Evolutionary conservation across 176 grass and related monocot species (phyloP), one percentile per base, ranked within the genome.

Genomic region (Avena insularis): DNA sequence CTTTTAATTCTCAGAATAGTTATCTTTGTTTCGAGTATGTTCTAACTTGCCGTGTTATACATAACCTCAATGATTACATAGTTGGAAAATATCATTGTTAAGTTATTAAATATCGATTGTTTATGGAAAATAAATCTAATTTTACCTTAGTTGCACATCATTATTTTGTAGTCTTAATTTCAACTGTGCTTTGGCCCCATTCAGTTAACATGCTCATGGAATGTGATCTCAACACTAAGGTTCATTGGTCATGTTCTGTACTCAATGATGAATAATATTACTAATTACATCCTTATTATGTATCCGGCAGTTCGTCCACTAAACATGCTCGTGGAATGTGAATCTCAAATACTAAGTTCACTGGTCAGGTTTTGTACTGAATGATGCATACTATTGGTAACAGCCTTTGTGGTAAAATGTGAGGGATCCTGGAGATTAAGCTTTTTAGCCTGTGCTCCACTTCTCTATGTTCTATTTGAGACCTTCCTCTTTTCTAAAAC

Each of bases 331-430:
- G 67, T 74, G 55, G 13, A 50, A 25, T 31, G 25, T 8, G 11
- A 67, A 79, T 58, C 75, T 59, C 19, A 69, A 48, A 14, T 12
- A 77, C 19, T 71, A 83, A 43, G 38, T 59, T 47, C 45, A 65
- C 55, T 58, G 40, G 60, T 69, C 54, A 8, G 43, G 16, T 48
- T 78, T 48, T 23, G 40, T 56, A 56, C 27, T 77, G 50, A 56
- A 77, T 77, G 75, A 43, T 77, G 51, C 61, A 47, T 38, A 82
- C 9, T 77, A 25, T 25, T 45, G 10, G 48, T 54, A 77, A 33
- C 1, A 86, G 56, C 77, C 8, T 71, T 78, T 78, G 20, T 9
- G 82, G 71, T 21, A 54, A 77, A 54, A 69, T 60, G 78, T 68
- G 55, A 38, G 61, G 13, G 43, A 2, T 54, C 21, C 23, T 65